Percentiles rank a stretch among this genome's conserved stretches.
Evolutionary conservation across 139 green algal genomes (phyloP).

Genomic region (Chlamydomonas incerta): DNA sequence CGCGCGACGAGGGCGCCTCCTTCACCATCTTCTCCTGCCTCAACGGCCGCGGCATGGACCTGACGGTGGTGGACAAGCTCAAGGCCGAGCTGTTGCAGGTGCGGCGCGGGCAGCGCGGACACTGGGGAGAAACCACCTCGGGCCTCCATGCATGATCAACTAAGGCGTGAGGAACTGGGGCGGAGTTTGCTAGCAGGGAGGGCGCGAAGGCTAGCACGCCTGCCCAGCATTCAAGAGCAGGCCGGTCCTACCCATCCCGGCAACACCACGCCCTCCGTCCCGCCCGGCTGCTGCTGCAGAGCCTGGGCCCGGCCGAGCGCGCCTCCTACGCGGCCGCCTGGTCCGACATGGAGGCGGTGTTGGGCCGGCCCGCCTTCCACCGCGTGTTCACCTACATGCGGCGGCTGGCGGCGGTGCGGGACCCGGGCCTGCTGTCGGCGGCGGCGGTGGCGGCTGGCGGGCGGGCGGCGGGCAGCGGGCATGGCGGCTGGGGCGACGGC

Average conservation of each 20-base stretch:
- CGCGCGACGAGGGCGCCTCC: conserved; percentile 60
- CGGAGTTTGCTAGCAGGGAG: too few relatives aligned
- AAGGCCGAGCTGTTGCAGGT: conserved; percentile 70
- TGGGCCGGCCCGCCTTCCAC: conserved; percentile 64
- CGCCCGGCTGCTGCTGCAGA: conserved; percentile 9
- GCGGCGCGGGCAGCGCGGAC: too few relatives aligned
- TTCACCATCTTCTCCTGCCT: conserved; percentile 72
- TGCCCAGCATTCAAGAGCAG: too few relatives aligned
- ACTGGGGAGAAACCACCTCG: too few relatives aligned
- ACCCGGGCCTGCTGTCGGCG: conserved; percentile 24
- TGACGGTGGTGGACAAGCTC: conserved; percentile 68
- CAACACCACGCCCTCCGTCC: too few relatives aligned
- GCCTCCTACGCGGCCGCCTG: conserved; percentile 45
- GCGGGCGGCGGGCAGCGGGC: too few relatives aligned
- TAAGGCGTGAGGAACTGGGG: too few relatives aligned
- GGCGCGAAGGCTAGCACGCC: too few relatives aligned
- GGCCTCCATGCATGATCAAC: too few relatives aligned
- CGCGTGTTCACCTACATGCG: conserved; percentile 56
- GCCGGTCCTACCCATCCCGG: too few relatives aligned
- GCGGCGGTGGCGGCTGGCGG: neutral
- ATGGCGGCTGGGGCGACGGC: too few relatives aligned
- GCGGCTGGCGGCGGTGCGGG: conserved; percentile 33
- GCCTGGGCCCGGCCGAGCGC: conserved; percentile 34
- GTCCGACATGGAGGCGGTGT: conserved; percentile 54
- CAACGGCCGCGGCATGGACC: conserved; percentile 68